Base-by-base conservation (phyloP, 805 yeast genomes). In the Nakazawaea pomicola region DNA sequence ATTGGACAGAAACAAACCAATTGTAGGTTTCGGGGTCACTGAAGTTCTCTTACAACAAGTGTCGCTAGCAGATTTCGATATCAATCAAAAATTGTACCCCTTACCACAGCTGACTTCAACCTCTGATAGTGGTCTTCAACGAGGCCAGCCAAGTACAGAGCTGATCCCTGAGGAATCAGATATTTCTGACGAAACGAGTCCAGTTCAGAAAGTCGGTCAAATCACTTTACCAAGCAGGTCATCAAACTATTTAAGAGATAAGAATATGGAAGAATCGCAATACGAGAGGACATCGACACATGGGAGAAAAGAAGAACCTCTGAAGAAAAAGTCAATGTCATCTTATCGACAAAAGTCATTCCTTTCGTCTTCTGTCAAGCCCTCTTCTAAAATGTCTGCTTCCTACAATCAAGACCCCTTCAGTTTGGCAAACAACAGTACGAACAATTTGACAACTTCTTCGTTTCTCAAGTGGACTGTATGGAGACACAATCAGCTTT, bases 391-490 rank as follows among this genome's bases (percentile, higher is more conserved):
- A 16, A 28, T 35, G 4, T 35, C 38, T 3, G 21, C 41, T 17
- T 25, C 31, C 2, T 24, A 16, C 20, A 25, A n/a, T n/a, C 35
- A 38, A 31, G 27, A 29, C n/a, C 31, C 29, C 16, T 32, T 29
- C 24, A 31, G 30, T 21, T 25, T 25, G 30, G 31, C 36, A n/a
- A 21, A 38, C 32, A 31, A 38, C 7, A 15, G 25, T 20, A 30
- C 32, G 5, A 32, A 36, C 12, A 36, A 32, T 12, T 29, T 40
- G 16, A 40, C 39, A 10, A 41, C 40, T 4, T 42, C 45, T 6
- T 33, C 87, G 4, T 88, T 88, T 55, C 82, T 82, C 55, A 84
- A 84, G 52, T 91, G 89, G 75, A 80, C 77, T 14, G 95, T 91
- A 0, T 86, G 88, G 85, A 72, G 97, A 53, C 91, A 90, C 52